Evolutionary conservation across 1,139 yeast species (phyloP), one percentile per base, ranked within the genome.

Genomic region (Kodamaea suecica): DNA sequence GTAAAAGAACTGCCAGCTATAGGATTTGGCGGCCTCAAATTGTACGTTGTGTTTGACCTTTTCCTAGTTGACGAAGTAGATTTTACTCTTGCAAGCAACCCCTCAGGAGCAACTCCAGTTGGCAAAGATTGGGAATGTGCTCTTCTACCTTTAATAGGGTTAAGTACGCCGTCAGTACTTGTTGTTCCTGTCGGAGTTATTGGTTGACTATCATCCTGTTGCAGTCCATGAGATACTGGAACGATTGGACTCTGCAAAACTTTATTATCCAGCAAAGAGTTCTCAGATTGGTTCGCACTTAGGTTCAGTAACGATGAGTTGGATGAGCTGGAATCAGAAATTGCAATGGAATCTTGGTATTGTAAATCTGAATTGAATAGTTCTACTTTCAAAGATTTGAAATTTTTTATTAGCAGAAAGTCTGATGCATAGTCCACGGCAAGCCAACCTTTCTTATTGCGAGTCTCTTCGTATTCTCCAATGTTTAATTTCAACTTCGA

Each of bases 371-470:
- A 10, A 15, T 14, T 16, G 16, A 29, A 19, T 35, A 47, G 29
- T 12, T 45, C 48, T 12, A 30, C 29, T 27, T 41, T 41, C 25
- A 47, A 35, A 14, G 28, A 16, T n/a, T 37, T 38, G 35, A 41
- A 39, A 31, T 45, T 45, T 7, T 50, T 44, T 35, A 61, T 68
- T 11, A 78, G 57, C 19, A 72, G 74, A 45, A 71, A 76, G 17
- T 75, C 66, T 11, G 66, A 57, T 0, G 80, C 76, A 29, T 76
- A 70, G 41, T 79, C 86, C 11, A 72, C 59, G 0, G 96, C 92
- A 9, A 68, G 62, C 82, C 94, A 83, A 2, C 88, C 88, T 24
- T 71, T 70, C 5, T 60, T 57, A 54, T 88, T 88, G 30, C 68
- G 63, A 13, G 72, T 56, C 12, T 66, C 62, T 26, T 47, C 50